Conservation (phyloP, 1,284 basidiomycete genomes). For the Tilletia indica region DNA sequence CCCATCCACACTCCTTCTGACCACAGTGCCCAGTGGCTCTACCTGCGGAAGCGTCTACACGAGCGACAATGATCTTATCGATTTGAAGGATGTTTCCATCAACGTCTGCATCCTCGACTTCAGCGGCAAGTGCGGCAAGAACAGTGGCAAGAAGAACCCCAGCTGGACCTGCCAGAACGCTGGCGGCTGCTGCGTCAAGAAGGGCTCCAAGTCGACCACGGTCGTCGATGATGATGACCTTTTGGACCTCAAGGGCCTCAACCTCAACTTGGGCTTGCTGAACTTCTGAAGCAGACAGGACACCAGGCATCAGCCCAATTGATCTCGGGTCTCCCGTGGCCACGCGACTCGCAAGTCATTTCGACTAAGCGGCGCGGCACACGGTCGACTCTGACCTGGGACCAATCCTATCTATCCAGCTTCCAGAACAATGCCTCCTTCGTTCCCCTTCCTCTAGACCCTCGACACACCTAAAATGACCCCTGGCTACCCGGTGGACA, state of each 20-base stretch:
- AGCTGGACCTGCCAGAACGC: background rate
- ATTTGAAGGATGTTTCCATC: constrained; percentile 10
- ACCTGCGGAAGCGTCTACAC: constrained; percentile 4
- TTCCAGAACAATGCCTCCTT: too few relatives aligned
- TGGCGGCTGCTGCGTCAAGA: constrained; percentile 16
- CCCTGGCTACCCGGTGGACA: too few relatives aligned
- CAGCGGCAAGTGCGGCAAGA: constrained; percentile 14
- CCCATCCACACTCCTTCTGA: background rate
- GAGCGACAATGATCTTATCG: constrained; percentile 14
- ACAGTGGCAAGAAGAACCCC: background rate
- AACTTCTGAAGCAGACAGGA: background rate
- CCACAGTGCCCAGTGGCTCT: background rate
- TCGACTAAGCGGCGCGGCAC: too few relatives aligned
- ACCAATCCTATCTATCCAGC: too few relatives aligned
- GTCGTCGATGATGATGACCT: constrained; percentile 6
- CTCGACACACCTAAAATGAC: too few relatives aligned
- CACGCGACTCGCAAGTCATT: too few relatives aligned
- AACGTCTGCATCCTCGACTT: constrained; percentile 17
- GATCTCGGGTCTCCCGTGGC: too few relatives aligned
- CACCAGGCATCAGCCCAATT: too few relatives aligned
- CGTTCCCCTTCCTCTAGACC: too few relatives aligned
- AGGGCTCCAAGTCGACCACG: background rate
- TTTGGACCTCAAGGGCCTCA: background rate
- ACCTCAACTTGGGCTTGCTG: constrained; percentile 8
- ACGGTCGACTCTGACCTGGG: too few relatives aligned